Conservation (phyloP, 176 grass and related monocot genomes). For the Miscanthus lutarioriparius region DNA sequence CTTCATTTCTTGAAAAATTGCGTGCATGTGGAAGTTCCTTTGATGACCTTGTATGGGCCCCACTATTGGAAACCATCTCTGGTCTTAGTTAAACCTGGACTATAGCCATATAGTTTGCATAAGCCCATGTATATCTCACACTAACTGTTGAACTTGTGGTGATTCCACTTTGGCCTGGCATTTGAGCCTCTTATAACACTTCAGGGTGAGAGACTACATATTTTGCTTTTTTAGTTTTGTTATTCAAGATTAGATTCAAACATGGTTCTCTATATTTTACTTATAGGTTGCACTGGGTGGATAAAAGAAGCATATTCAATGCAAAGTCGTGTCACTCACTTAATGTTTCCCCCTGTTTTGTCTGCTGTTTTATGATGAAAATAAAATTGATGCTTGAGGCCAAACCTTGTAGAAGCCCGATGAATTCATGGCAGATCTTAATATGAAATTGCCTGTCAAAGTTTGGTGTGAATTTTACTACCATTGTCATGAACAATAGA, state of each 20-base stretch:
- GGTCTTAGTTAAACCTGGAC: not conserved
- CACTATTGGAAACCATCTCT: not conserved
- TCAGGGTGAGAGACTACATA: not conserved
- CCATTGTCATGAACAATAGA: not conserved
- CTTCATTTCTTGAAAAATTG: not conserved
- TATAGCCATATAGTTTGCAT: not conserved
- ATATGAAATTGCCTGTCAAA: not conserved
- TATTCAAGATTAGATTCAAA: constrained; percentile 5
- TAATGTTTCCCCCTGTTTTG: not conserved
- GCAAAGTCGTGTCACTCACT: not conserved
- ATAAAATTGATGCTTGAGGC: not conserved
- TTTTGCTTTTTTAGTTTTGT: not conserved
- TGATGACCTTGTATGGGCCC: not conserved
- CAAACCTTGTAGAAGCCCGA: not conserved
- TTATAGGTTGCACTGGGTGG: not conserved
- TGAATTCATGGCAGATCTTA: not conserved
- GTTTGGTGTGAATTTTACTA: not conserved
- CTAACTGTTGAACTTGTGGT: not conserved
- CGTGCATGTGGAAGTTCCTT: not conserved
- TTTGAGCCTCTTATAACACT: not conserved
- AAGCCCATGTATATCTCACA: not conserved
- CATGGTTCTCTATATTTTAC: not conserved
- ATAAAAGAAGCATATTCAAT: not conserved
- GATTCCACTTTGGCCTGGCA: constrained; percentile 3
- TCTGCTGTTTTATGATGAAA: not conserved